A percentile compares a stretch with the other conserved stretches of the same genome.
Conservation (phyloP, 352 stramenopile species). For the Phytopythium oedochilum region DNA sequence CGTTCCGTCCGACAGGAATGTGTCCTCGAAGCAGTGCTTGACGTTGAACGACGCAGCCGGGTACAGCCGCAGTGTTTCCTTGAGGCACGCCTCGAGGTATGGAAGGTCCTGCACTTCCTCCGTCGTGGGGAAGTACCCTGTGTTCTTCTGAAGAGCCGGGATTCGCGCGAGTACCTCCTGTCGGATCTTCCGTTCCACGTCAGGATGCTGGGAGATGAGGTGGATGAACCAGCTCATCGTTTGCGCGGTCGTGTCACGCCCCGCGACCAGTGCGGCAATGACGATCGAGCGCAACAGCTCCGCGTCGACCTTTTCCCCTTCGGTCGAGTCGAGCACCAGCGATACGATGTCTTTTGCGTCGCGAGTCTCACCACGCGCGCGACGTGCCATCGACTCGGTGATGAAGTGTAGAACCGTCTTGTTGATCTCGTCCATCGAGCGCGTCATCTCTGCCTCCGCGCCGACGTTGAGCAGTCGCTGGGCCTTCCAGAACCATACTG, state of each 20-base stretch:
- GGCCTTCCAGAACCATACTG: constrained; percentile 38
- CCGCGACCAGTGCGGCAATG: constrained; percentile 58
- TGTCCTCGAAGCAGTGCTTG: constrained; percentile 33
- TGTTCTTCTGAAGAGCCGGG: constrained; percentile 19
- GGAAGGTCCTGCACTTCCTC: constrained; percentile 35
- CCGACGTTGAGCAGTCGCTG: constrained; percentile 25
- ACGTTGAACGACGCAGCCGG: constrained; percentile 44
- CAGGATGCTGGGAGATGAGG: constrained; percentile 45
- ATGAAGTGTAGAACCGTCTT: constrained; percentile 24
- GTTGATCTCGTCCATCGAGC: constrained; percentile 21
- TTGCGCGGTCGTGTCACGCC: constrained; percentile 63
- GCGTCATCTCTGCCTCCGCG: constrained; percentile 18
- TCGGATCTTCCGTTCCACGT: constrained; percentile 30
- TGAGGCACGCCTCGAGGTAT: constrained; percentile 54
- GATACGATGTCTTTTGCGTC: constrained; percentile 26
- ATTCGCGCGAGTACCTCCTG: constrained; percentile 36
- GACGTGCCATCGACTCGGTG: constrained; percentile 17
- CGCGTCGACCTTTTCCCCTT: constrained; percentile 15
- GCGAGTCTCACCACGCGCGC: constrained; percentile 11
- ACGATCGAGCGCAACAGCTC: constrained; percentile 62
- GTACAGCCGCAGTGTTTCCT: constrained; percentile 54
- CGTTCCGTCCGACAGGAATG: constrained; percentile 53
- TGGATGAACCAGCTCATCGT: constrained; percentile 66
- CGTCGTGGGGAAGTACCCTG: constrained; percentile 14
- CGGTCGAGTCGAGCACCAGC: constrained; percentile 20